A percentile compares a stretch with the other conserved stretches of the same genome.
Conservation (phyloP, 352 stramenopile species). For the Globisporangium alternatum region DNA sequence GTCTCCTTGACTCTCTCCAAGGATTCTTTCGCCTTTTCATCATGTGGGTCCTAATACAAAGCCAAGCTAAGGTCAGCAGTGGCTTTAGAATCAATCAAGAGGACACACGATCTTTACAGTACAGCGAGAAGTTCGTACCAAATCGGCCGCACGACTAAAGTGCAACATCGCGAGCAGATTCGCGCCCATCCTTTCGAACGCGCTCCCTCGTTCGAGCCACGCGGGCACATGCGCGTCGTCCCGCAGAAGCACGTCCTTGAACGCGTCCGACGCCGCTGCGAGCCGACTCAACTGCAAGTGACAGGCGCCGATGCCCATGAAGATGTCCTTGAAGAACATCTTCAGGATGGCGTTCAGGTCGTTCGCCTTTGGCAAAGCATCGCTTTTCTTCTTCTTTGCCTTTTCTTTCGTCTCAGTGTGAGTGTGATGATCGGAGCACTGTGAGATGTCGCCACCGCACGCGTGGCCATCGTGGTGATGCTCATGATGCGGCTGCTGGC, state of each 20-base stretch:
- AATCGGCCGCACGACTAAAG: constrained; percentile 44
- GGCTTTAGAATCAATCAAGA: no score
- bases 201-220: constrained; percentile 50
- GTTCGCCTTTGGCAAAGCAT: constrained; percentile 35
- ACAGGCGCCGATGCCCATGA: constrained; percentile 48
- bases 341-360: constrained; percentile 51
- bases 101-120: neutral
- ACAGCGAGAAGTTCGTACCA: constrained; percentile 25
- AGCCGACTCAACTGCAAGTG: constrained; percentile 26
- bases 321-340: constrained; percentile 74
- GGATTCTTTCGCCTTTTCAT: constrained; percentile 26
- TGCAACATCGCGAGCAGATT: constrained; percentile 65
- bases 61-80: no score
- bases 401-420: constrained; percentile 1
- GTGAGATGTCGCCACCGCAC: constrained; percentile 2
- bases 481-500: constrained; percentile 6
- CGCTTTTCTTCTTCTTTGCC: constrained; percentile 5
- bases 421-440: constrained; percentile 4
- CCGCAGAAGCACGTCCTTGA: constrained; percentile 63
- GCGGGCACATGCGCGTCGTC: constrained; percentile 42
- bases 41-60: constrained; percentile 24
- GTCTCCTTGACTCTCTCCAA: constrained; percentile 32
- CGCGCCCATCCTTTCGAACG: constrained; percentile 54
- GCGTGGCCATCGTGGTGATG: constrained; percentile 17
- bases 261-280: constrained; percentile 50